Evolutionary conservation across 768 basidiomycete species (phyloP).

Genomic region (Mycena olivaceomarginata): DNA sequence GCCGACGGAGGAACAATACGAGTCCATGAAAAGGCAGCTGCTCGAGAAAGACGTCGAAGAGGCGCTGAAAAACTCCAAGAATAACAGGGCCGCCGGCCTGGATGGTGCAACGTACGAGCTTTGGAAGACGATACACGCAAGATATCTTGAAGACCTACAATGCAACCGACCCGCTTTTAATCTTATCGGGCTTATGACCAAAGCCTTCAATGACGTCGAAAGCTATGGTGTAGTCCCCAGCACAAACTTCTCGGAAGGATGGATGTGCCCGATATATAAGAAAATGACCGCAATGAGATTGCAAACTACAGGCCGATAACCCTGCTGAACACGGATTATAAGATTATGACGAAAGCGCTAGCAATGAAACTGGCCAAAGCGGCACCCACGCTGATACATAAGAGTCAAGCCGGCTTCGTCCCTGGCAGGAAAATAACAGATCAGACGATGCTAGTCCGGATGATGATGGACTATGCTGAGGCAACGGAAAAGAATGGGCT

Average conservation of each 20-base stretch:
- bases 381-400: background rate
- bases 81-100: background rate
- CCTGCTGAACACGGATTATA: slow-evolving; percentile 3
- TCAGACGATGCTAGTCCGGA: slow-evolving; percentile 42
- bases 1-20: background rate
- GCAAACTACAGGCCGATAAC: slow-evolving; percentile 14
- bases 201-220: slow-evolving; percentile 2
- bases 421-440: slow-evolving; percentile 44
- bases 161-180: background rate
- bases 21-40: background rate
- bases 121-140: background rate
- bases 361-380: slow-evolving; percentile 2
- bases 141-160: background rate
- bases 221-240: background rate
- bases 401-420: slow-evolving; percentile 45
- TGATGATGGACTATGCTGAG: slow-evolving; percentile 31
- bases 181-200: background rate
- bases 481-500: slow-evolving; percentile 32
- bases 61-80: background rate
- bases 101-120: background rate
- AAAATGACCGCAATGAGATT: slow-evolving; percentile 3
- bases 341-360: slow-evolving; percentile 4
- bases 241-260: background rate
- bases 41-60: background rate
- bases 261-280: background rate